Evolutionary conservation across 2,329 filamentous ascomycete genomes (phyloP).

Genomic region (Colletotrichum echinochloae): DNA sequence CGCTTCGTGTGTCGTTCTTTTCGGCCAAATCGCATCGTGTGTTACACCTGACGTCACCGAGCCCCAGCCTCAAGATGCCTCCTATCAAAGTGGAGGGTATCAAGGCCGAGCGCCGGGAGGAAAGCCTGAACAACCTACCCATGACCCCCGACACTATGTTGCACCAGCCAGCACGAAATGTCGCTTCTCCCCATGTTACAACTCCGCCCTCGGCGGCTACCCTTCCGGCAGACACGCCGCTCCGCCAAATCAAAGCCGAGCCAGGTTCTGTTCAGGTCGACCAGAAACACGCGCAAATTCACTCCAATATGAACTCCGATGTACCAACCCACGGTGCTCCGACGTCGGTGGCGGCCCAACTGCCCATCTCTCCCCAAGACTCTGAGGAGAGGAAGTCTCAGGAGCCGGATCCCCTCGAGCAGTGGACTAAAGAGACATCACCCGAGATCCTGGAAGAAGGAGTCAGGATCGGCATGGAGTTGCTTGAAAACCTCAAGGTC

Average conservation of each 20-base stretch:
- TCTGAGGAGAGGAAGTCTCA: neutral
- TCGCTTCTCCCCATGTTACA: neutral
- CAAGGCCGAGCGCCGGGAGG: conserved; percentile 1
- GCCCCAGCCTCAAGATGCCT: conserved; percentile 9
- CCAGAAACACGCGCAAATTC: neutral
- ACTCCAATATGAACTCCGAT: neutral
- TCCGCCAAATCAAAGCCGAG: conserved; percentile 1
- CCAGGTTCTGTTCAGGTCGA: neutral
- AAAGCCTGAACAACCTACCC: neutral
- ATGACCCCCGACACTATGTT: neutral
- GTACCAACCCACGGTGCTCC: too few species aligned
- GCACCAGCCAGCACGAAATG: neutral
- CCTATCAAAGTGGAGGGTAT: conserved; percentile 18
- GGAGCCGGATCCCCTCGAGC: conserved; percentile 6
- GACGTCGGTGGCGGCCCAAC: neutral
- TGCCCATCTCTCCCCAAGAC: neutral
- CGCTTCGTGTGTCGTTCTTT: neutral
- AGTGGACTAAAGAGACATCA: conserved; percentile 22
- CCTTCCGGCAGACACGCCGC: neutral
- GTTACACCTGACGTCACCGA: neutral
- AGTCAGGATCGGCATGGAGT: conserved; percentile 19
- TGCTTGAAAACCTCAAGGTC: conserved; percentile 26
- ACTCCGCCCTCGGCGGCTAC: neutral
- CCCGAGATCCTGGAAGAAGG: conserved; percentile 25
- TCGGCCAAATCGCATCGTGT: conserved; percentile 2